Conservation (phyloP, 2,329 filamentous ascomycete species). For the Pseudogymnoascus sp. region DNA sequence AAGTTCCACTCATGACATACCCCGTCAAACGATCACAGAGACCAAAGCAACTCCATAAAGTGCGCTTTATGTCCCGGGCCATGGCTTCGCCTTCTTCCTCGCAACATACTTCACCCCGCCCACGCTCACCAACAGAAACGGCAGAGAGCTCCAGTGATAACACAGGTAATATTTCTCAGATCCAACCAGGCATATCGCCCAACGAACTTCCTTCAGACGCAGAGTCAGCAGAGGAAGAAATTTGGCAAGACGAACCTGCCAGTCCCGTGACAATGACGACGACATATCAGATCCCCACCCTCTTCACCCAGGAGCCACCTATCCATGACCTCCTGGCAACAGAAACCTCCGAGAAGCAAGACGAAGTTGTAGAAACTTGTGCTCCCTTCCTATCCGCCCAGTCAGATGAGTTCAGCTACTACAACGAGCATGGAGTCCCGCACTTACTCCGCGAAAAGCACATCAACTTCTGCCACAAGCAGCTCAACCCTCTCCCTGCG, state of each 20-base stretch:
- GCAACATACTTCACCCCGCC: neutral
- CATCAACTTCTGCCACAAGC: constrained; percentile 54
- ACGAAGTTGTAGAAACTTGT: constrained; percentile 60
- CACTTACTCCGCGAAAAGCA: constrained; percentile 60
- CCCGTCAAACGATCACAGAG: constrained; percentile 25
- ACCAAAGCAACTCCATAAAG: constrained; percentile 19
- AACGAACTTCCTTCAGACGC: neutral
- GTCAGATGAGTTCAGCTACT: constrained; percentile 39
- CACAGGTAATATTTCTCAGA: neutral
- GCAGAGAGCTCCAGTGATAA: neutral
- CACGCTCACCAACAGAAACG: neutral
- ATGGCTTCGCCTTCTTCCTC: constrained; percentile 13
- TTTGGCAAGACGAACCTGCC: constrained; percentile 6
- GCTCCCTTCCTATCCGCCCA: constrained; percentile 57
- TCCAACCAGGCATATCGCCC: neutral
- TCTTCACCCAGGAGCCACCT: constrained; percentile 52
- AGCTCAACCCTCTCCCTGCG: constrained; percentile 56
- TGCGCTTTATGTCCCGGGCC: constrained; percentile 25
- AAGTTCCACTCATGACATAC: constrained; percentile 26
- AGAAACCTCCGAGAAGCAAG: constrained; percentile 60
- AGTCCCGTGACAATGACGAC: constrained; percentile 9
- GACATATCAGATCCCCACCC: constrained; percentile 37
- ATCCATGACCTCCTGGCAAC: constrained; percentile 63
- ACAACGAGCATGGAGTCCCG: constrained; percentile 69
- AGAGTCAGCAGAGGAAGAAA: constrained; percentile 8